Conservation (phyloP, 2,329 filamentous ascomycete genomes). For the Lomentospora prolificans region DNA sequence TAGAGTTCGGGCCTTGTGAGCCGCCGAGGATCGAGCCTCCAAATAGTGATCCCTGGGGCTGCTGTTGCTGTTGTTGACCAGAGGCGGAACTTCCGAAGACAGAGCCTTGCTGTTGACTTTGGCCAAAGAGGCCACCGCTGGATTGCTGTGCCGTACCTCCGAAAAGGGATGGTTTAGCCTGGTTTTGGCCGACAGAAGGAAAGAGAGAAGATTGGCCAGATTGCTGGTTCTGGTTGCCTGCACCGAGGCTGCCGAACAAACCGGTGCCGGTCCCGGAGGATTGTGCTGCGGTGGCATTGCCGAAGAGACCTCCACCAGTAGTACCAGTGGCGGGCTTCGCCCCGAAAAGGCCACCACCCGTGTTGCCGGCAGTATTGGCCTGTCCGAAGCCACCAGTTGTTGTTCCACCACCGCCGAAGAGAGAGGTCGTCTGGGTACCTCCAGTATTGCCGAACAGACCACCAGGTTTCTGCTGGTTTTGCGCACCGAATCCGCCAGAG, state of each 20-base stretch:
- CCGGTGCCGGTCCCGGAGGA: conserved; percentile 28
- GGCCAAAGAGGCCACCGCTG: conserved; percentile 41
- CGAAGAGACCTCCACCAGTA: conserved; percentile 28
- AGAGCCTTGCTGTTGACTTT: conserved; percentile 33
- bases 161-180: conserved; percentile 48
- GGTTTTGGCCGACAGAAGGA: conserved; percentile 34
- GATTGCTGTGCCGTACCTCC: conserved; percentile 29
- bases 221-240: conserved; percentile 25
- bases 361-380: conserved; percentile 13
- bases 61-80: conserved; percentile 36
- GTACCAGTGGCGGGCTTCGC: conserved; percentile 15
- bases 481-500: conserved; percentile 7
- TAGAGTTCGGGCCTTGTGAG: conserved; percentile 33
- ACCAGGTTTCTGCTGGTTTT: conserved; percentile 12
- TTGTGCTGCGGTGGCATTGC: conserved; percentile 22
- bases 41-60: conserved; percentile 20
- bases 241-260: conserved; percentile 31
- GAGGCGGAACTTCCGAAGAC: conserved; percentile 37
- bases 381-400: conserved; percentile 29
- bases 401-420: conserved; percentile 22
- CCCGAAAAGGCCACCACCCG: conserved; percentile 34
- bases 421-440: conserved; percentile 21
- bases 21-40: conserved; percentile 51
- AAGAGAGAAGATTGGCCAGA: conserved; percentile 36
- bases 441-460: conserved; percentile 18